A percentile compares a stretch with the other conserved stretches of the same genome.
Conservation (phyloP, 805 yeast genomes). For the Candida rishiriensis region DNA sequence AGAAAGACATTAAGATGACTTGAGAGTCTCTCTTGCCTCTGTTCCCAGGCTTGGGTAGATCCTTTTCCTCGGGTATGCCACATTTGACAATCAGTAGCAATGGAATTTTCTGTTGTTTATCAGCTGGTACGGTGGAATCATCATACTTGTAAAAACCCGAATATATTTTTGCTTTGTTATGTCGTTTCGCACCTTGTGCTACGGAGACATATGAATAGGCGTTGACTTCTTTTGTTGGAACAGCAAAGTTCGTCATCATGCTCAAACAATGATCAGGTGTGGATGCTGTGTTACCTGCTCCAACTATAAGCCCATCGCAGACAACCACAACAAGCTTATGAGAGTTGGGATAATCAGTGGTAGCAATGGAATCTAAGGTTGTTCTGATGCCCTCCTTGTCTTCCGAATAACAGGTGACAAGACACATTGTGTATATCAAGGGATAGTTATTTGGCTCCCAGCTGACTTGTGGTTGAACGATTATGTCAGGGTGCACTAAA, state of each 20-base stretch:
- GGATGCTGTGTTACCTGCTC: constrained; percentile 81
- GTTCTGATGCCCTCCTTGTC: constrained; percentile 81
- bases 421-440: constrained; percentile 63
- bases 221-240: constrained; percentile 69
- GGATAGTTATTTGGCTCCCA: constrained; percentile 87
- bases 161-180: constrained; percentile 95
- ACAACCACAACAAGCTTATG: constrained; percentile 81
- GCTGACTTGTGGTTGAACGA: constrained; percentile 87
- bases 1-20: constrained; percentile 82
- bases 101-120: constrained; percentile 84
- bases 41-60: constrained; percentile 77
- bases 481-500: constrained; percentile 67
- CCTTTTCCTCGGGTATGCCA: constrained; percentile 79
- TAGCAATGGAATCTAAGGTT: constrained; percentile 88
- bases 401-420: constrained; percentile 94
- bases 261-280: constrained; percentile 88
- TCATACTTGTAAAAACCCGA: constrained; percentile 91
- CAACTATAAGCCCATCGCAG: constrained; percentile 94
- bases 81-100: constrained; percentile 75
- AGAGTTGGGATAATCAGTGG: constrained; percentile 92
- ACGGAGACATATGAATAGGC: constrained; percentile 92
- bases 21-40: constrained; percentile 97
- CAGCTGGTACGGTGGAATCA: constrained; percentile 66
- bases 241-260: constrained; percentile 78
- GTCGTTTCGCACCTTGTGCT: constrained; percentile 90